These are phyloP conservation scores for Lipomyces chichibuensis DNA, from an alignment of 805 yeast species.

Conservation along the genomic window DNA sequence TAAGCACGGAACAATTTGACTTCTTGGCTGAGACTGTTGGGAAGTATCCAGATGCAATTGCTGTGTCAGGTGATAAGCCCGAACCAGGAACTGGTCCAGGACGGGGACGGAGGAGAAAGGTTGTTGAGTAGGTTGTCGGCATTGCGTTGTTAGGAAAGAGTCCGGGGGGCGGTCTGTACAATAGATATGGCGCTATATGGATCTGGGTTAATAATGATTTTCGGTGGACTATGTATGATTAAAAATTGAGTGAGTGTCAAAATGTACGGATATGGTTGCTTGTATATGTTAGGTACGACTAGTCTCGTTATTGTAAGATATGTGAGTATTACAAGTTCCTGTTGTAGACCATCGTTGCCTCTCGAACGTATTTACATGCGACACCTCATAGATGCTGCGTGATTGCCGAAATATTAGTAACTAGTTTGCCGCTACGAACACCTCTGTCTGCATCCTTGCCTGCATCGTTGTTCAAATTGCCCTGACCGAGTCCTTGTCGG, in stretches of 20 bases:
- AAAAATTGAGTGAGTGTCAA: not conserved
- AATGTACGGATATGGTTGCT: not conserved
- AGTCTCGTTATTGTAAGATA: not conserved
- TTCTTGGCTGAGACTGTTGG: slow-evolving; percentile 77
- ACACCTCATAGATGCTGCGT: too few relatives aligned
- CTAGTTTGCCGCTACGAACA: too few relatives aligned
- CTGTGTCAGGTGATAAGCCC: slow-evolving; percentile 35
- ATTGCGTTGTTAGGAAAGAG: not conserved
- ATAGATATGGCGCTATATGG: not conserved
- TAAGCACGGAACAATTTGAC: slow-evolving; percentile 87
- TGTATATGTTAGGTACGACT: not conserved
- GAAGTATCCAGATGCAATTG: slow-evolving; percentile 56
- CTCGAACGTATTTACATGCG: too few relatives aligned
- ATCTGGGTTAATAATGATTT: not conserved
- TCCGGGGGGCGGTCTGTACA: not conserved
- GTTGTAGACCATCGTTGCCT: too few relatives aligned
- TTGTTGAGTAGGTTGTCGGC: slow-evolving; percentile 11
- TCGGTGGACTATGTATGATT: not conserved
- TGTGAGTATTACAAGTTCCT: too few relatives aligned
- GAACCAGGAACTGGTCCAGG: slow-evolving; percentile 21
- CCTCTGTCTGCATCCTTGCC: too few relatives aligned
- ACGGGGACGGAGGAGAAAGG: slow-evolving; percentile 26
- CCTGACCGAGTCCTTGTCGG: too few relatives aligned
- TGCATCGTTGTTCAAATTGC: too few relatives aligned
- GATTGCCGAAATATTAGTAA: too few relatives aligned